Conservation (phyloP, 345 rosid genomes). For the Cardiospermum halicacabum region DNA sequence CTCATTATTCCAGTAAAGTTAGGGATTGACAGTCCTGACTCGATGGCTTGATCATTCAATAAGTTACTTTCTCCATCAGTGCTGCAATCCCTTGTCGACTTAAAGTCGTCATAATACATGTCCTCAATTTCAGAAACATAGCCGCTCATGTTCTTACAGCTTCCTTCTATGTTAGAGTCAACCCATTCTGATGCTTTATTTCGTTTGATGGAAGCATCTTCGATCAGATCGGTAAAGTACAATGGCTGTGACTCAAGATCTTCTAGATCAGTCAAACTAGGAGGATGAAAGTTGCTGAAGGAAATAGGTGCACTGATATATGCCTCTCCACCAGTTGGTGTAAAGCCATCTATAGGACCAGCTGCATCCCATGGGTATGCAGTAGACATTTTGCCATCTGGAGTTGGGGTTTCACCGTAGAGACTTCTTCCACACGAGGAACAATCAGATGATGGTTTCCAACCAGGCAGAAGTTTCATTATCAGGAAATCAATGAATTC, state of each 20-base stretch:
- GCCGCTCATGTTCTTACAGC: constrained; percentile 22
- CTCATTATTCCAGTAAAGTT: constrained; percentile 25
- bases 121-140: constrained; percentile 26
- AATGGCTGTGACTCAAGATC: constrained; percentile 39
- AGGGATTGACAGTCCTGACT: constrained; percentile 24
- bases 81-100: constrained; percentile 17
- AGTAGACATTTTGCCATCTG: constrained; percentile 17
- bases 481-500: constrained; percentile 65
- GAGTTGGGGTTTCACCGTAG: constrained; percentile 14
- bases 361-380: constrained; percentile 27
- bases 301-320: constrained; percentile 9
- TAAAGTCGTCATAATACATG: constrained; percentile 21
- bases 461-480: constrained; percentile 40
- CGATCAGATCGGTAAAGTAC: constrained; percentile 28
- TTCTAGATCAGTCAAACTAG: constrained; percentile 28
- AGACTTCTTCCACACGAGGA: constrained; percentile 21
- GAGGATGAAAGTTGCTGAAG: constrained; percentile 15
- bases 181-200: constrained; percentile 21
- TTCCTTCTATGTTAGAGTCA: constrained; percentile 24
- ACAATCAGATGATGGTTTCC: constrained; percentile 36
- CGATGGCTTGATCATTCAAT: constrained; percentile 21
- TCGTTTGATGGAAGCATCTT: constrained; percentile 26
- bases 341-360: constrained; percentile 8
- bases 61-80: constrained; percentile 20
- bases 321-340: constrained; percentile 17